Evolutionary conservation across 2,329 filamentous ascomycete genomes (phyloP), one percentile per base, ranked within the genome.

Genomic region (Dryadomyces quercus-mongolicae): DNA sequence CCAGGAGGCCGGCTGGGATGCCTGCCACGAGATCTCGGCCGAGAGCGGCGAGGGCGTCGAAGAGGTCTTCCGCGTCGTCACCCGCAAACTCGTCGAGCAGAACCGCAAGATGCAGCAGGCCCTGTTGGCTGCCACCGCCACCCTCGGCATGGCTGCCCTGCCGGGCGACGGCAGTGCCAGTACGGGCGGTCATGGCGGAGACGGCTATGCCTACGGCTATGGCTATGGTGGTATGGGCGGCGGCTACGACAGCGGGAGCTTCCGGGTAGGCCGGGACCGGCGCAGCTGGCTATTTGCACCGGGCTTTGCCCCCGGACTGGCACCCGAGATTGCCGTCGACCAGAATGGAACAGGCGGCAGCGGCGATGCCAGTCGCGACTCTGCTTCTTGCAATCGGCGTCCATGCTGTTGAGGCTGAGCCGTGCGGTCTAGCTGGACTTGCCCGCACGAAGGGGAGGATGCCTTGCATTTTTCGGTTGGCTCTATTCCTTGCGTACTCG

Each of bases 1-100:
- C 21, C 88, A 93, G 67, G 91, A 96, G 65, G 83, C 90, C 6
- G 90, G 91, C 52, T 97, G 92, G 91, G 91, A 96, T 64, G 94
- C 90, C 59, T 97, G 92, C 67, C 93, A 97, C 68, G 93, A 98
- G 72, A 92, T 98, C 65, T 91, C 85, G 61, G 91, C 92, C 49
- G 92, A 94, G 74, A 90, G 85, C 63, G 91, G 91, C 55, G 91
- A 96, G 73, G 92, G 92, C 18, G 91, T 98, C 18, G 93, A 97
- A 62, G 93, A 97, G 69, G 90, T 98, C 0, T 97, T 97, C 63
- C 80, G 92, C 20, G 79, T 82, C 45, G 78, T 82, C 15, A 76
- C 78, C 40, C 71, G 79, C 56, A 82, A 82, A 66, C 74, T 82
- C 55, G 79, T 82, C 60, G 79, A 82, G 67, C 78, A 81, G 71